Evolutionary conservation across 192 early-diverging fungal species (phyloP).

Genomic region (Coemansia sp.): DNA sequence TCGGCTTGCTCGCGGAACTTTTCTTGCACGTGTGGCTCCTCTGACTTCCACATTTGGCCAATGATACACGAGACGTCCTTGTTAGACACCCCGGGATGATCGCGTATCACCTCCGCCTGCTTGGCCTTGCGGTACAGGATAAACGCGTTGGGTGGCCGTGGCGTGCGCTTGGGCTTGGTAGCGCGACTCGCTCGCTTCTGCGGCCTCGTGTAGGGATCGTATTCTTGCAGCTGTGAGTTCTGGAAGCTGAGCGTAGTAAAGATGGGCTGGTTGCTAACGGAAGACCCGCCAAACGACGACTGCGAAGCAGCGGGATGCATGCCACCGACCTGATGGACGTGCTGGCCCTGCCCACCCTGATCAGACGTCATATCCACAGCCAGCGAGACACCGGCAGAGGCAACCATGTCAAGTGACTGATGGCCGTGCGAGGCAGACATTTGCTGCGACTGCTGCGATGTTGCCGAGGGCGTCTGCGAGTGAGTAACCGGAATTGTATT

Average conservation of each 20-base stretch:
- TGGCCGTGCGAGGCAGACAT: constrained; percentile 22
- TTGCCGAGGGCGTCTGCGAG: not conserved
- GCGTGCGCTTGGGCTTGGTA: constrained; percentile 54
- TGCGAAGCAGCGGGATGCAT: constrained; percentile 31
- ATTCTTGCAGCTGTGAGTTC: constrained; percentile 48
- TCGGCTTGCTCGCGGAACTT: constrained; percentile 56
- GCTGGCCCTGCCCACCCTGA: constrained; percentile 20
- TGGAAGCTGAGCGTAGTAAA: constrained; percentile 45
- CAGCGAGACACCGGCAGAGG: constrained; percentile 32
- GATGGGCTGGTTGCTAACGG: constrained; percentile 38
- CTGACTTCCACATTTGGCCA: constrained; percentile 58
- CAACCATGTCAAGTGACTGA: constrained; percentile 33
- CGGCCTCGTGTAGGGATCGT: constrained; percentile 41
- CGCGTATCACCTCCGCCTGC: constrained; percentile 55
- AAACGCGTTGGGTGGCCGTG: constrained; percentile 56
- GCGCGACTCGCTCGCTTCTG: constrained; percentile 36
- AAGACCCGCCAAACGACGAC: constrained; percentile 43
- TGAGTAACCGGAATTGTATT: constrained; percentile 27
- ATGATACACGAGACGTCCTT: constrained; percentile 59
- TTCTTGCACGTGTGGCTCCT: constrained; percentile 48
- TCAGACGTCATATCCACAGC: constrained; percentile 37
- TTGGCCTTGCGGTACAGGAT: constrained; percentile 58
- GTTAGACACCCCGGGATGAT: constrained; percentile 55
- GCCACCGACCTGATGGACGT: constrained; percentile 7
- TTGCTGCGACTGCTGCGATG: constrained; percentile 14